A percentile compares a stretch with the other conserved stretches of the same genome.
Evolutionary conservation across 2,329 filamentous ascomycete species (phyloP).

Genomic region (Exophiala spinifera): DNA sequence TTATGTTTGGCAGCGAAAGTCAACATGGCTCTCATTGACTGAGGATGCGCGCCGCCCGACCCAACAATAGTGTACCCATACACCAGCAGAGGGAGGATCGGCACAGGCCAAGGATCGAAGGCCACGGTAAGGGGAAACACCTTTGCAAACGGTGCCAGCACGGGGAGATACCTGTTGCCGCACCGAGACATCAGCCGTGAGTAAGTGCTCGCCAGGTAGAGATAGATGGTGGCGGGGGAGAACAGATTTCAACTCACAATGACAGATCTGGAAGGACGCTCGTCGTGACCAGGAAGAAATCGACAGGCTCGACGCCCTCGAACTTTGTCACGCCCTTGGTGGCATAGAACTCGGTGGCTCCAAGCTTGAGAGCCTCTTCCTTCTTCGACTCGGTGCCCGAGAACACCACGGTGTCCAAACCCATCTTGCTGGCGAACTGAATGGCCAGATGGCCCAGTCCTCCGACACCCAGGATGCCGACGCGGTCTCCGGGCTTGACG

Average conservation of each 20-base stretch:
- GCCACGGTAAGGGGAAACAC: conserved; percentile 38
- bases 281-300: conserved; percentile 39
- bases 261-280: conserved; percentile 40
- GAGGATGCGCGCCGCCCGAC: conserved; percentile 37
- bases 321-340: conserved; percentile 45
- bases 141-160: conserved; percentile 34
- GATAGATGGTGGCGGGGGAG: too few species aligned
- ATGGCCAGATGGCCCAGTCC: conserved; percentile 74
- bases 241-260: conserved; percentile 26
- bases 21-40: conserved; percentile 62
- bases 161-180: conserved; percentile 26
- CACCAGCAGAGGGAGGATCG: conserved; percentile 10
- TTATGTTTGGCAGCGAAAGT: conserved; percentile 60
- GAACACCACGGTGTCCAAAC: conserved; percentile 60
- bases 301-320: conserved; percentile 15
- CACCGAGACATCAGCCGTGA: too few species aligned
- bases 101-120: conserved; percentile 17
- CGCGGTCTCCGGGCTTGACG: conserved; percentile 27
- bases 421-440: conserved; percentile 73
- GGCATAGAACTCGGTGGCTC: conserved; percentile 62
- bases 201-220: too few species aligned
- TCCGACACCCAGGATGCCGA: conserved; percentile 73
- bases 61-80: conserved; percentile 17
- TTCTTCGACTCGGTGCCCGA: conserved; percentile 61
- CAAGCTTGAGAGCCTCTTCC: conserved; percentile 61